Evolutionary conservation across 2,329 filamentous ascomycete species (phyloP).

Genomic region (Neonectria punicea): DNA sequence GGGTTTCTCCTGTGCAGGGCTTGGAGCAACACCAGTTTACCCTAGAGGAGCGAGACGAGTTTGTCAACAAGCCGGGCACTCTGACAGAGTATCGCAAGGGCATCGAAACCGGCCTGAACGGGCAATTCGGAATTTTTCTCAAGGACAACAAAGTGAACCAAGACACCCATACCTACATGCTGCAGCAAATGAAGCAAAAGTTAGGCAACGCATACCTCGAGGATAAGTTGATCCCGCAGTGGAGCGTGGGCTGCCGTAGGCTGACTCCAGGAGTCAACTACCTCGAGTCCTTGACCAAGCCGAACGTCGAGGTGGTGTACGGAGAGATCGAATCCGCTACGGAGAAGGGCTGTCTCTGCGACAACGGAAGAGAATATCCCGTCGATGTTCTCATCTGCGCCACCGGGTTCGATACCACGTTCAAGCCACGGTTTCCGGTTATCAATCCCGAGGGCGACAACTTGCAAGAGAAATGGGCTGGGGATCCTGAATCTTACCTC

Average conservation of each 20-base stretch:
- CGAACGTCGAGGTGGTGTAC: constrained; percentile 61
- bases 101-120: constrained; percentile 58
- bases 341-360: constrained; percentile 58
- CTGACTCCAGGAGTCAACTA: constrained; percentile 64
- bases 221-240: constrained; percentile 61
- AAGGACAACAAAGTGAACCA: constrained; percentile 53
- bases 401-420: constrained; percentile 67
- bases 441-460: constrained; percentile 59
- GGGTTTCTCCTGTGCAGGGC: constrained; percentile 58
- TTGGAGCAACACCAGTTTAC: constrained; percentile 56
- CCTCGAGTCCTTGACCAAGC: constrained; percentile 56
- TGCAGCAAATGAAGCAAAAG: constrained; percentile 51
- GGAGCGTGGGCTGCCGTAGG: constrained; percentile 58
- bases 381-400: constrained; percentile 68
- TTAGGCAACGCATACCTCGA: constrained; percentile 59
- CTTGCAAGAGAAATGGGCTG: constrained; percentile 60
- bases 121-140: constrained; percentile 58
- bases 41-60: constrained; percentile 52
- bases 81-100: constrained; percentile 55
- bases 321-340: constrained; percentile 50
- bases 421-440: constrained; percentile 62
- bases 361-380: constrained; percentile 58
- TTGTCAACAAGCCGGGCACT: constrained; percentile 51
- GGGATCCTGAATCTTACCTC: constrained; percentile 62
- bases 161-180: constrained; percentile 53